Conservation (phyloP, 306 rosid genomes). For the Boehmeria nivea region DNA sequence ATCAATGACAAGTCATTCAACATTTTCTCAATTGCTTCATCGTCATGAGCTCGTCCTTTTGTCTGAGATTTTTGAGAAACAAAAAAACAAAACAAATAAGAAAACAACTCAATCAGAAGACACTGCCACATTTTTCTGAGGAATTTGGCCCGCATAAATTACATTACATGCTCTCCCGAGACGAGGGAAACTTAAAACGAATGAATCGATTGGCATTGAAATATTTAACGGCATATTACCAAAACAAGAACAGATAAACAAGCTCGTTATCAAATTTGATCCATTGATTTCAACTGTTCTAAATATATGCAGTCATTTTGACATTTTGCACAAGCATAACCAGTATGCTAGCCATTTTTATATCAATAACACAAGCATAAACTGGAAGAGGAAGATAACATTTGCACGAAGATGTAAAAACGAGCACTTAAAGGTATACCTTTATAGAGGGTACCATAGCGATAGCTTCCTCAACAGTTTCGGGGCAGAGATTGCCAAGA, state of each 20-base stretch:
- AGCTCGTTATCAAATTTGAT: too few relatives aligned
- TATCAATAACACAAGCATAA: not conserved
- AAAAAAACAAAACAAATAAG: not conserved
- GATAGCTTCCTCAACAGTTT: constrained; percentile 98
- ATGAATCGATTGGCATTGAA: too few relatives aligned
- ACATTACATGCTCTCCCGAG: too few relatives aligned
- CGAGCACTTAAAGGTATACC: constrained; percentile 30
- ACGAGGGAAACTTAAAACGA: too few relatives aligned
- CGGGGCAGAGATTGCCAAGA: constrained; percentile 98
- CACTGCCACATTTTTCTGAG: too few relatives aligned
- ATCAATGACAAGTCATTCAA: constrained; percentile 74
- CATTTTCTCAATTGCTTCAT: constrained; percentile 94
- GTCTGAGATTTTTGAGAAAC: constrained; percentile 42
- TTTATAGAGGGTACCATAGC: constrained; percentile 96
- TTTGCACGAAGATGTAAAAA: not conserved
- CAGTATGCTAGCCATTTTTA: not conserved
- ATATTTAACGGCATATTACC: too few relatives aligned
- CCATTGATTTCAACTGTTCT: too few relatives aligned
- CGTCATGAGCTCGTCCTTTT: constrained; percentile 86
- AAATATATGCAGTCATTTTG: not conserved
- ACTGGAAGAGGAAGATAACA: not conserved
- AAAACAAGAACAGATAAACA: too few relatives aligned
- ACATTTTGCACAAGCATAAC: too few relatives aligned
- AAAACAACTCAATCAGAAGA: not conserved
- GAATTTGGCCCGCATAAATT: too few relatives aligned